Evolutionary conservation across 2,329 filamentous ascomycete species (phyloP), one percentile per base, ranked within the genome.

Genomic region (Monilinia vaccinii-corymbosi): DNA sequence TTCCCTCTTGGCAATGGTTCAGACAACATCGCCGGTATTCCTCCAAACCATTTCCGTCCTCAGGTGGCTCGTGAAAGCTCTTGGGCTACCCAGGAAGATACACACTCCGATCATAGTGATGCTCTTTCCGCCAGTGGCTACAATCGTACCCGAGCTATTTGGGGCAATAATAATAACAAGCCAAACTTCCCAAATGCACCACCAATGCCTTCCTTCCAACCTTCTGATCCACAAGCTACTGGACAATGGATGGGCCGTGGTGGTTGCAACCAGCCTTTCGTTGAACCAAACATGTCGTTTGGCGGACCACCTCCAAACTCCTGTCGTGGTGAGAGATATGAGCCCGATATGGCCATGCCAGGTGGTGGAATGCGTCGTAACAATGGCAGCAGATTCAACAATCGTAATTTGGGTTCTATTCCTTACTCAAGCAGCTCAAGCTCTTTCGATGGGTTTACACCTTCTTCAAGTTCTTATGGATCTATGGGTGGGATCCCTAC

Each of bases 101-200:
- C 74, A 65, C 77, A 78, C 56, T 82, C 82, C 13, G 82, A 86
- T 60, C 77, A 77, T 38, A 81, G 79, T 68, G 83, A 86, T 65
- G 71, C 77, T 38, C 65, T 81, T 56, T 79, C 81, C 18, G 69
- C 76, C 25, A 77, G 76, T 44, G 76, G 77, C 5, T 81, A 82
- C 70, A 79, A 76, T 60, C 79, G 81, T 53, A 71, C 78, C 60
- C 78, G 81, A 46, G 78, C 77, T 53, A 81, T 84, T 58, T 86
- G 83, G 83, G 77, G 74, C 63, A 78, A 73, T 47, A 62, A 36
- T 11, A 36, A 36, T 36, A 36, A 60, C 42, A 82, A 81, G 68
- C 69, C 73, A 16, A 63, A 70, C 2, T 78, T 77, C 63, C 34
- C 56, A 56, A 62, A 55, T 32, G 25, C 61, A 31, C 65, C 62